Base-by-base conservation (phyloP, 2,329 filamentous ascomycete species). In the Microcyclospora pomicola region DNA sequence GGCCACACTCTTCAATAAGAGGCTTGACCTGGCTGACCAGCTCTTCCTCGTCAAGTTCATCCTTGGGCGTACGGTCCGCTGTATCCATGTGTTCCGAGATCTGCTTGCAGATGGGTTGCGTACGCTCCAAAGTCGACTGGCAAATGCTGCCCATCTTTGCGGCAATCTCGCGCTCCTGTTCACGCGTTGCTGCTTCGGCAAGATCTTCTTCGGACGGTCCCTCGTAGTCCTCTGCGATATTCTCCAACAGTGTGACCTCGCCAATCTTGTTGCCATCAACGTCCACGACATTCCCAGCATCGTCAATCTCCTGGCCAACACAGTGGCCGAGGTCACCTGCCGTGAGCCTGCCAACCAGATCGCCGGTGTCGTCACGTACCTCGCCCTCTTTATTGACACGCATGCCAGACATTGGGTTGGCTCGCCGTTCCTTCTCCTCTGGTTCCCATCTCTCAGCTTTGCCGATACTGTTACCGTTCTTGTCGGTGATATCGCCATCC, bases 1-100 rank as follows among this genome's bases (percentile, higher is more conserved):
- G 77, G 38, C 77, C 74, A 34, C 79, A 86, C 59, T 94, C 82
- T 59, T 94, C 86, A 53, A 95, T 84, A 11, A 94, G 71, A 1
- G 87, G 87, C 61, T 80, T 83, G 51, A 94, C 84, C 41, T 86
- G 73, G 58, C 82, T 76, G 53, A 95, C 86, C 5, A 94, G 75
- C 49, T 82, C 73, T 54, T 95, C 84, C 58, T 95, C 87, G 53
- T 95, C 85, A 15, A 88, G 77, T 50, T 94, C 85, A 4, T 92
- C 83, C 61, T 84, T 81, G 32, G 82, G 80, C 19, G 80, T 83
- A 47, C 76, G 74, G 59, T 94, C 83, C 19, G 82, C 84, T 39
- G 69, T 70, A 50, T 93, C 82, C 51, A 93, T 82, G 63, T 80
- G 72, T 74, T 86, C 80, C 4, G 75, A 82, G 59, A 94, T 94